Conservation (phyloP, 2,329 filamentous ascomycete genomes). For the Gliomastix tumulicola region DNA sequence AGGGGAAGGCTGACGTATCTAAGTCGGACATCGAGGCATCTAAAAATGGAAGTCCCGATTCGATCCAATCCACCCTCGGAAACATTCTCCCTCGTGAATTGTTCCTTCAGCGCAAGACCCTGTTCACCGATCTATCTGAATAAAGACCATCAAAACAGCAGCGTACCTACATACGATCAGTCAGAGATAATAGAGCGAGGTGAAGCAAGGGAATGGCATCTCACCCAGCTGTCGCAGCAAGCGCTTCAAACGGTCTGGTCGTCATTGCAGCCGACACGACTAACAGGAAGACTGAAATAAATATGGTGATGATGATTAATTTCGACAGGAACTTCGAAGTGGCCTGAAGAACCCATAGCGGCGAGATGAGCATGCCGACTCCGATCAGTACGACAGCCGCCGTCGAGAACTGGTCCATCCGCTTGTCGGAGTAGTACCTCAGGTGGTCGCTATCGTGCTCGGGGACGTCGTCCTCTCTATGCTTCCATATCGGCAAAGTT, state of each 20-base stretch:
- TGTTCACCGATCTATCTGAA: too few relatives aligned
- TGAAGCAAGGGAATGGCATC: neutral
- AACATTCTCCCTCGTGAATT: too few relatives aligned
- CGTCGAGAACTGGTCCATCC: slow-evolving; percentile 15
- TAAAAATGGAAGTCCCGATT: too few relatives aligned
- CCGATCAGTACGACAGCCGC: slow-evolving; percentile 14
- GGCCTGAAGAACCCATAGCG: slow-evolving; percentile 20
- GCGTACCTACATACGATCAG: neutral
- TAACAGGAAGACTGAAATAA: slow-evolving; percentile 11
- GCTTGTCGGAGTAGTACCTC: slow-evolving; percentile 7
- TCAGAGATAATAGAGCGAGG: neutral
- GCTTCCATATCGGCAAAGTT: slow-evolving; percentile 1
- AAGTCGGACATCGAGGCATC: too few relatives aligned
- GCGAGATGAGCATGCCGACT: slow-evolving; percentile 18
- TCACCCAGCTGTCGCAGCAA: slow-evolving; percentile 12
- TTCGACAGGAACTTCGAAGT: slow-evolving; percentile 10
- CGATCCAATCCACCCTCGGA: too few relatives aligned
- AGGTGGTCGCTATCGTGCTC: slow-evolving; percentile 1
- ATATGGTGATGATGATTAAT: slow-evolving; percentile 20
- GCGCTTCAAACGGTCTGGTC: slow-evolving; percentile 9
- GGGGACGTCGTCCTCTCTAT: neutral
- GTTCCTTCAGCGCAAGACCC: too few relatives aligned
- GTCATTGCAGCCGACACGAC: slow-evolving; percentile 8
- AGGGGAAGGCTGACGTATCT: too few relatives aligned
- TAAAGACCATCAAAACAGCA: slow-evolving; percentile 3